A percentile compares a stretch with the other conserved stretches of the same genome.
These are phyloP conservation scores for Coelastrella sp. DNA, from an alignment of 139 green algal species.

Conservation along the genomic window DNA sequence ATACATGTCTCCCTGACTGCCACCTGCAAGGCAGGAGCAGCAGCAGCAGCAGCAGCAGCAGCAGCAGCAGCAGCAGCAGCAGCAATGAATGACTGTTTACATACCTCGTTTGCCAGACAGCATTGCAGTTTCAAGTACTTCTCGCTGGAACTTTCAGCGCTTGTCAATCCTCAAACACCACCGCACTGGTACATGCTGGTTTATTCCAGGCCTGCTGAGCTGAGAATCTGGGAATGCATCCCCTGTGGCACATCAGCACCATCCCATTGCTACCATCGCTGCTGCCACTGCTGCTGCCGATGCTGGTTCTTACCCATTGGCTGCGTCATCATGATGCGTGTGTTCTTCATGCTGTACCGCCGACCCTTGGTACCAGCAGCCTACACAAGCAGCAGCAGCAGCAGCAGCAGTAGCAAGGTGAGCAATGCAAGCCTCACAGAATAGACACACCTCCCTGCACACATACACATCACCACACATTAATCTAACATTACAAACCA, in stretches of 20 bases:
- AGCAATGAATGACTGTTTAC: not conserved
- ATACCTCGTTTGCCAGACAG: no score
- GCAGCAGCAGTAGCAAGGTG: conserved; percentile 13
- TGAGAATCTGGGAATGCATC: no score
- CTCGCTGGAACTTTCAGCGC: no score
- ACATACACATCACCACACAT: not conserved
- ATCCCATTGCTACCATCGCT: no score
- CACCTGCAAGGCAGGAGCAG: conserved; percentile 52
- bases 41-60: not conserved
- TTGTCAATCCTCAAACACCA: no score
- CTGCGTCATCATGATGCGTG: conserved; percentile 96
- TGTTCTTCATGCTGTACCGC: conserved; percentile 91
- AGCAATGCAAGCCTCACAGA: not conserved
- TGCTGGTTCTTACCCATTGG: conserved; percentile 86
- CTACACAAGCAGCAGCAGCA: conserved; percentile 45
- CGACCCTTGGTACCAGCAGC: conserved; percentile 91
- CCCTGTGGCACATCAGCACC: no score
- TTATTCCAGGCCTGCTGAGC: no score
- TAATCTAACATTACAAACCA: no score
- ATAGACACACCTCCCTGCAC: not conserved
- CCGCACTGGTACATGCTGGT: no score
- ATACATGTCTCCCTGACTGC: conserved; percentile 72
- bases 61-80: not conserved
- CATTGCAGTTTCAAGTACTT: no score
- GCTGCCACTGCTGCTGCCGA: no score